Evolutionary conservation across 2,329 filamentous ascomycete genomes (phyloP), one percentile per base, ranked within the genome.

Genomic region (Uncinocarpus reesii): DNA sequence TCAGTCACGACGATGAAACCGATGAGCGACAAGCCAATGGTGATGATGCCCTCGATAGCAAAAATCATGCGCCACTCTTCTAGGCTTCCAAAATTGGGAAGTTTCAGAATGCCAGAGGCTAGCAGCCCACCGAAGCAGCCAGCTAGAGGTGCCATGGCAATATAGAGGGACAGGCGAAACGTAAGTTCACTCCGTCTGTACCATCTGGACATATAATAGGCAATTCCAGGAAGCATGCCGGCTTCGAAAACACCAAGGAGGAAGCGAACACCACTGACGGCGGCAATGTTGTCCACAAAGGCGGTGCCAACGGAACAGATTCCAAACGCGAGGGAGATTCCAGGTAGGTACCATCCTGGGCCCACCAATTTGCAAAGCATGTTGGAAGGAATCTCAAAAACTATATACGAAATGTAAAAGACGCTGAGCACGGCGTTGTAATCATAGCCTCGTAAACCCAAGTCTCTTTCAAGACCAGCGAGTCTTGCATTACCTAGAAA

Each of bases 381-480:
- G 53, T 80, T 86, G 48, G 72, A 72, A 0, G 84, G 83, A 35
- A 87, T 81, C 61, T 86, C 78, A 55, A 83, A 84, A 41, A 86
- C 21, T 56, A 86, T 84, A 63, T 87, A 87, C 6, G 77, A 78
- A 59, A 87, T 72, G 63, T 83, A 86, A 65, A 86, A 86, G 53
- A 80, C 60, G 10, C 80, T 80, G 2, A 87, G 71, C 1, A 85
- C 69, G 21, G 66, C 65, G 58, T 86, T 87, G 68, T 85, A 87
- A 59, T 84, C 81, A 58, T 83, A 79, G 21, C 74, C 74, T 10
- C 60, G 63, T 48, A 86, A 64, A 0, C 67, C 60, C 1, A 86
- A 71, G 45, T 84, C 81, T 28, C 67, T 70, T 48, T 82, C 78
- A 16, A 86, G 67, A 0, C 80, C 80, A 2, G 80, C 81, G 15